Evolutionary conservation across 1,284 basidiomycete genomes (phyloP).

Genomic region (Rhodotorula glutinis): DNA sequence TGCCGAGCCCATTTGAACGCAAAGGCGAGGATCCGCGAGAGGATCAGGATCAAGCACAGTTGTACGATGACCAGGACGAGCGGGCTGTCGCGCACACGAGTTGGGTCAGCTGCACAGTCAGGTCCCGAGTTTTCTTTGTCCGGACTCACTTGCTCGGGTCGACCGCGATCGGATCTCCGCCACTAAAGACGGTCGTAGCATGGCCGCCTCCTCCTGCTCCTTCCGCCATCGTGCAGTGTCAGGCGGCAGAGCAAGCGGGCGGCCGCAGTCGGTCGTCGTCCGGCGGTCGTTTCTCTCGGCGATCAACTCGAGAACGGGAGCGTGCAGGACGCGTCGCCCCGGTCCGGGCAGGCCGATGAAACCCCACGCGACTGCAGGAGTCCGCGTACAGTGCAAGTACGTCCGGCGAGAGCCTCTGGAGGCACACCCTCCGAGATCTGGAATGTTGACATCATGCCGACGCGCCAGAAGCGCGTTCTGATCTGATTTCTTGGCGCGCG

Average conservation of each 20-base stretch:
- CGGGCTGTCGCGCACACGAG: slow-evolving; percentile 10
- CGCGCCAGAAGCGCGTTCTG: too few relatives aligned
- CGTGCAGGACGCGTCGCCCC: background rate
- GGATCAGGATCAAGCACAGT: slow-evolving; percentile 47
- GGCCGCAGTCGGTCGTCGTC: too few relatives aligned
- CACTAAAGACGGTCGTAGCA: slow-evolving; percentile 9
- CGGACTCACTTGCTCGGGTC: slow-evolving; percentile 13
- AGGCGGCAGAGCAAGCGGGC: background rate
- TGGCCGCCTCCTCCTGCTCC: slow-evolving; percentile 10
- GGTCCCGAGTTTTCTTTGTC: too few relatives aligned
- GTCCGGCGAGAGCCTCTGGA: too few relatives aligned
- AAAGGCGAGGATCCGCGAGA: slow-evolving; percentile 48
- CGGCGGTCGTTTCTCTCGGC: too few relatives aligned
- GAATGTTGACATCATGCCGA: too few relatives aligned
- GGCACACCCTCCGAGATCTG: too few relatives aligned
- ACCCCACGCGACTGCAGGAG: too few relatives aligned
- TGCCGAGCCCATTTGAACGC: slow-evolving; percentile 46
- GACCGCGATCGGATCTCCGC: slow-evolving; percentile 12
- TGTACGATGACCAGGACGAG: slow-evolving; percentile 43
- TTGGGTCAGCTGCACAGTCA: background rate
- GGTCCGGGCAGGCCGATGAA: too few relatives aligned
- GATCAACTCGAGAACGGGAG: background rate
- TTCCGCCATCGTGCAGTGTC: background rate
- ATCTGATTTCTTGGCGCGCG: too few relatives aligned
- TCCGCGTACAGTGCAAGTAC: too few relatives aligned